Base-by-base conservation (phyloP, 345 rosid genomes). In the Odontarrhena argentea region DNA sequence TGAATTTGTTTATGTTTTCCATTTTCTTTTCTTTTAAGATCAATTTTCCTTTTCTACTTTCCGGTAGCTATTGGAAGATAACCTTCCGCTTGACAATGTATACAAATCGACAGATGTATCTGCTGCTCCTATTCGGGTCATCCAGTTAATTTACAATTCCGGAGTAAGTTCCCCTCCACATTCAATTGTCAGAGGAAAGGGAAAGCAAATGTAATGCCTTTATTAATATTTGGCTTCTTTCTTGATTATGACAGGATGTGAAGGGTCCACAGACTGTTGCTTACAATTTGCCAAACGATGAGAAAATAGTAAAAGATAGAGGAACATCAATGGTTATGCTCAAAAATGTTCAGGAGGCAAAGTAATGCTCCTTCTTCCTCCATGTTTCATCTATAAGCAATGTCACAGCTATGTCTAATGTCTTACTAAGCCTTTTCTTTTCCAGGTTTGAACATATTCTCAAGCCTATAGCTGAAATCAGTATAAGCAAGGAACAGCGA, bases 261-360 rank as follows among this genome's bases (percentile, higher is more conserved):
- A 90, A 75, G 59, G 98, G 98, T 59, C 97, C 98, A 67, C 98
- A 89, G 70, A 90, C 92, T 52, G 93, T 87, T 83, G 98, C 98
- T 76, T 93, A 83, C 75, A 93, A 90, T 70, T 80, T 93, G 57
- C 98, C 98, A 63, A 93, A 93, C 56, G 98, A 93, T 77, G 97
- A 93, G 78, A 88, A 81, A 40, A 86, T 84, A 38, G 97, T 90
- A 26, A 87, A 88, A 71, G 97, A 87, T 55, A 85, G 89, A 60
- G 98, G 98, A 81, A 86, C 97, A 55, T 87, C 98, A 47, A 90
- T 93, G 97, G 96, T 90, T 74, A 93, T 93, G 80, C 89, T 93
- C 63, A 93, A 90, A 78, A 93, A 90, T 78, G 80, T 90, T 68
- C 82, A 84, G 38, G 96, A 90, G 63, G 97, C 90, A 44, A 93